Conservation (phyloP, 116 monocot genomes). For the Iris pallida region DNA sequence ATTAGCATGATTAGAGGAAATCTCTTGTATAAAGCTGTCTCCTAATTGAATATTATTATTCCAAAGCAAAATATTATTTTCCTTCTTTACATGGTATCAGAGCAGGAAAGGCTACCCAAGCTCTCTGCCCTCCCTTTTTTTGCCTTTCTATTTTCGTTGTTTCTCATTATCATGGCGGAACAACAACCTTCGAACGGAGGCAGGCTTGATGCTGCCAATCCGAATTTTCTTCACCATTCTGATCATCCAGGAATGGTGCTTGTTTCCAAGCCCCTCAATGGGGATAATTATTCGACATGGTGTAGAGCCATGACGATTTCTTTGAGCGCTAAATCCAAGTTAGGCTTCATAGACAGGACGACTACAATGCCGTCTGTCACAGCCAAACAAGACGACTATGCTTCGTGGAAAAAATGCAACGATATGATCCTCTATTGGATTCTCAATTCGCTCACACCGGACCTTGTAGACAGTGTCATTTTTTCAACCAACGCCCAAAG, state of each 20-base stretch:
- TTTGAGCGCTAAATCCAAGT: not conserved
- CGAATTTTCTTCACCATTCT: not conserved
- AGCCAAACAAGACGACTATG: not conserved
- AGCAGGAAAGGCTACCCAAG: not conserved
- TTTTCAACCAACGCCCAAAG: not conserved
- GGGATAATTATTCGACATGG: not conserved
- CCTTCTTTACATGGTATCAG: not conserved
- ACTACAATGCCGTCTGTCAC: not conserved
- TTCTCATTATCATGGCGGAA: not conserved
- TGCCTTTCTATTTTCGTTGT: not conserved
- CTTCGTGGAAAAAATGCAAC: not conserved
- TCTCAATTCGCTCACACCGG: not conserved
- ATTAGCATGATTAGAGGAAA: too few species aligned
- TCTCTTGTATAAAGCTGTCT: not conserved
- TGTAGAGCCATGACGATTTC: not conserved
- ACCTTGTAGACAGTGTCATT: not conserved
- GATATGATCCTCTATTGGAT: not conserved
- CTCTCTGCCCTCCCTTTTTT: not conserved
- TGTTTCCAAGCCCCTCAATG: slow-evolving; percentile 1
- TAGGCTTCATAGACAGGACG: not conserved
- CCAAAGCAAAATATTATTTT: not conserved
- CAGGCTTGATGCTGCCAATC: not conserved
- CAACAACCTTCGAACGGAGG: not conserved
- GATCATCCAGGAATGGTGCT: not conserved
- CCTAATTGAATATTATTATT: not conserved